Base-by-base conservation (phyloP, 306 rosid genomes). In the Castanea crenata region DNA sequence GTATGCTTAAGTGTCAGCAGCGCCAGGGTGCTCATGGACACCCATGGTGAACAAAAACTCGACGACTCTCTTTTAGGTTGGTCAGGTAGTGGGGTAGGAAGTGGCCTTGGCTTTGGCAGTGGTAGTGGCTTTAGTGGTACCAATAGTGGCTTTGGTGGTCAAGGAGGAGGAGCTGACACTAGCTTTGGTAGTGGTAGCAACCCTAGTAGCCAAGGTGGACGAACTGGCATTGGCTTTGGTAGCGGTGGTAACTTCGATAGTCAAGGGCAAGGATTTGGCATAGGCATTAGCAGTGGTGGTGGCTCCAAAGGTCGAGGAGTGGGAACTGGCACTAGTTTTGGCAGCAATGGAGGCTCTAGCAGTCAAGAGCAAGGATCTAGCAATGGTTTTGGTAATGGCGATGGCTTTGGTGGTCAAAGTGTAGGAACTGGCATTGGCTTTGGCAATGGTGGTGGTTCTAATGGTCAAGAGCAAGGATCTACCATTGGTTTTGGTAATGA, bases 1-100 rank as follows among this genome's bases (percentile, higher is more conserved):
- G 11, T 55, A 25, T 77, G 52, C 80, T 56, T 69, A 2, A 55
- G 78, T 44, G 63, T 71, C 38, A 62, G 77, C 46, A 57, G 51
- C 4, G 78, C 78, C 70, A 76, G 75, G 76, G 25, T 38, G 10
- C 29, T 63, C 3, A 10, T 25, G 63, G 64, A 3, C 18, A 19
- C 51, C 23, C 5, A 35, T 19, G 23, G 52, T 9, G 23, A 67
- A 14, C 35, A 34, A 67, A 67, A 7, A 34, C 72, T 14, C 0
- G 16, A 23, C 8, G 67, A 12, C 16, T 5, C 46, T 41, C 46
- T 3, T 61, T 4, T 27, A 20, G 10, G 4, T 4, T 2, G 38
- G 16, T 14, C 6, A 21, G 41, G 16, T n/a, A 27, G 3, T 27
- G 4, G 2, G 54, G 54, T 1, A 6, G 73, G 73, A 8, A 10